phyloP scores from a whole-genome alignment of 306 rosid genomes.

The Casuarina equisetifolia region DNA sequence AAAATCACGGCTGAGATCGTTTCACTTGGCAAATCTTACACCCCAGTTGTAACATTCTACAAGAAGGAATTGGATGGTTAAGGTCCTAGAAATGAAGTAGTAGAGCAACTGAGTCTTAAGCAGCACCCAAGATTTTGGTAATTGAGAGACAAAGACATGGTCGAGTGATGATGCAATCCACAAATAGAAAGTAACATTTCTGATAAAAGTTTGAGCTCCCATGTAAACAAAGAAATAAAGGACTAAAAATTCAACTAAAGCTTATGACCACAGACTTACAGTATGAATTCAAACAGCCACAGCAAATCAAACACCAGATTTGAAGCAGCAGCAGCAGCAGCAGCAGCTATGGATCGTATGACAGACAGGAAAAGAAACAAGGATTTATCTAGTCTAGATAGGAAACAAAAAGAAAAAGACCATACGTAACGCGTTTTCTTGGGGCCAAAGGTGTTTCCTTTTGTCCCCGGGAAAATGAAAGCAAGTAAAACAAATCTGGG shows the following conservation, averaged over 20 bases:
- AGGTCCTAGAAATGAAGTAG: conserved; percentile 5
- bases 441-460: not conserved
- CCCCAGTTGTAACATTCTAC: not conserved
- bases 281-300: not conserved
- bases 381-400: not conserved
- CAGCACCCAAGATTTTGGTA: not conserved
- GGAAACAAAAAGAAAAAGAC: not conserved
- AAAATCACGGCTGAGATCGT: not conserved
- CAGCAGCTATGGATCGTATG: not conserved
- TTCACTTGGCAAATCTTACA: not conserved
- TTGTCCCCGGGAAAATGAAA: not conserved
- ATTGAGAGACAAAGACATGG: not conserved
- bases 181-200: not conserved
- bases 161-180: not conserved
- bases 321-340: conserved; percentile 5
- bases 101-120: conserved; percentile 6
- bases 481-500: not conserved
- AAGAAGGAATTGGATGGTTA: not conserved
- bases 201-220: not conserved
- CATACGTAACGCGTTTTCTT: not conserved
- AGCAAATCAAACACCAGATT: not conserved
- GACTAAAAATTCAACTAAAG: too few species aligned
- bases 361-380: not conserved
- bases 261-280: not conserved
- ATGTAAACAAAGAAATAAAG: not conserved